These are phyloP conservation scores for Fusarium palustre DNA, from an alignment of 2,329 filamentous ascomycete genomes.

Conservation along the genomic window DNA sequence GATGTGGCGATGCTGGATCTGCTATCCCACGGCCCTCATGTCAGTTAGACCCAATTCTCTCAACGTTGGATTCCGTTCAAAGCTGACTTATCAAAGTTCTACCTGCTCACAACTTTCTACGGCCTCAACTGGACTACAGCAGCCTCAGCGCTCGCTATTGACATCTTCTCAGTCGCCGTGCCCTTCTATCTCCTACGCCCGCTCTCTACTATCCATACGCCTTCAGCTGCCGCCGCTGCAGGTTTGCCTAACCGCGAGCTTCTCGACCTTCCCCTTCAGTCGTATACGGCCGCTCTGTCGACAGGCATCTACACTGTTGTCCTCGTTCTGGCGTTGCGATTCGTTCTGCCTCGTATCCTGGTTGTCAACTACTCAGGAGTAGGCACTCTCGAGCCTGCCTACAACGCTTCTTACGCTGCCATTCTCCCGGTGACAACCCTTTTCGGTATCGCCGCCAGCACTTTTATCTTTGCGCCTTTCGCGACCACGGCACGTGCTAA, in stretches of 20 bases:
- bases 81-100: conserved; percentile 63
- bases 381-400: conserved; percentile 73
- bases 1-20: conserved; percentile 74
- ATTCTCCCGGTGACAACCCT: conserved; percentile 69
- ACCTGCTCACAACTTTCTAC: conserved; percentile 84
- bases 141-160: conserved; percentile 72
- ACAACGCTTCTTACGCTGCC: conserved; percentile 70
- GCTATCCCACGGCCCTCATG: conserved; percentile 79
- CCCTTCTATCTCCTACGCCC: conserved; percentile 82
- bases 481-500: conserved; percentile 63
- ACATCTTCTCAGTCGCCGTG: conserved; percentile 74
- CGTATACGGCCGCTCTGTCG: conserved; percentile 75
- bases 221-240: conserved; percentile 55
- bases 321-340: conserved; percentile 75
- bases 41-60: conserved; percentile 53
- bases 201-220: conserved; percentile 71
- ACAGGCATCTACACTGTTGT: conserved; percentile 80
- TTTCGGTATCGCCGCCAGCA: conserved; percentile 76
- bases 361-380: conserved; percentile 80
- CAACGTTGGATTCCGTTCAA: neutral
- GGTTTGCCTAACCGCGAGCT: conserved; percentile 72
- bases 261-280: conserved; percentile 70
- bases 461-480: conserved; percentile 81
- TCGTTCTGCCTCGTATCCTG: conserved; percentile 78
- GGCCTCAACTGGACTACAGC: conserved; percentile 71